phyloP scores from a whole-genome alignment of 2,329 filamentous ascomycete species.

The Neopestalotiopsis sp. region DNA sequence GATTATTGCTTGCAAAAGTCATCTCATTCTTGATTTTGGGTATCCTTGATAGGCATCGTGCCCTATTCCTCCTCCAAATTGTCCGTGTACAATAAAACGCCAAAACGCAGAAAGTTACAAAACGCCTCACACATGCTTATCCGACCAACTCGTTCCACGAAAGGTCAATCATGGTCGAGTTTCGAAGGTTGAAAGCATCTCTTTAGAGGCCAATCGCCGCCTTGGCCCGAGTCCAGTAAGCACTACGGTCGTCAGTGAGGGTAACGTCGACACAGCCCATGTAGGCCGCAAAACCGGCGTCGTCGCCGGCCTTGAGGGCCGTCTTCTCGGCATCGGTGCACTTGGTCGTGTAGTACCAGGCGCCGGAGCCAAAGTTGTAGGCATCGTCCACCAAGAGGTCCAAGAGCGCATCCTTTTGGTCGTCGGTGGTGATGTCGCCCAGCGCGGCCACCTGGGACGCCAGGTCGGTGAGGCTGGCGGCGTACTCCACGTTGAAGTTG shows the following conservation, averaged over 20 bases:
- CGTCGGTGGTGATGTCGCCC: slow-evolving; percentile 29
- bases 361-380: slow-evolving; percentile 58
- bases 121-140: not conserved
- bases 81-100: not conserved
- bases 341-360: slow-evolving; percentile 57
- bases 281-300: slow-evolving; percentile 51
- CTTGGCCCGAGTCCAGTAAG: slow-evolving; percentile 54
- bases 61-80: not conserved
- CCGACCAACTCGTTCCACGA: too few species aligned
- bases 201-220: slow-evolving; percentile 47
- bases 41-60: not conserved
- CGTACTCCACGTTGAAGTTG: slow-evolving; percentile 53
- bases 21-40: too few species aligned
- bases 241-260: slow-evolving; percentile 38
- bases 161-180: too few species aligned
- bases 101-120: not conserved
- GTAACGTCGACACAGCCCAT: slow-evolving; percentile 53
- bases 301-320: slow-evolving; percentile 41
- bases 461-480: slow-evolving; percentile 47
- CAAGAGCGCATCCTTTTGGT: slow-evolving; percentile 47
- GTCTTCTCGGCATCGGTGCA: slow-evolving; percentile 43
- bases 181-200: too few species aligned
- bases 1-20: too few species aligned
- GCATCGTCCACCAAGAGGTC: slow-evolving; percentile 52
- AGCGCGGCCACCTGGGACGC: slow-evolving; percentile 37